A percentile compares a stretch with the other conserved stretches of the same genome.
These are phyloP conservation scores for Dipteronia dyeriana DNA, from an alignment of 345 rosid species.

Conservation along the genomic window DNA sequence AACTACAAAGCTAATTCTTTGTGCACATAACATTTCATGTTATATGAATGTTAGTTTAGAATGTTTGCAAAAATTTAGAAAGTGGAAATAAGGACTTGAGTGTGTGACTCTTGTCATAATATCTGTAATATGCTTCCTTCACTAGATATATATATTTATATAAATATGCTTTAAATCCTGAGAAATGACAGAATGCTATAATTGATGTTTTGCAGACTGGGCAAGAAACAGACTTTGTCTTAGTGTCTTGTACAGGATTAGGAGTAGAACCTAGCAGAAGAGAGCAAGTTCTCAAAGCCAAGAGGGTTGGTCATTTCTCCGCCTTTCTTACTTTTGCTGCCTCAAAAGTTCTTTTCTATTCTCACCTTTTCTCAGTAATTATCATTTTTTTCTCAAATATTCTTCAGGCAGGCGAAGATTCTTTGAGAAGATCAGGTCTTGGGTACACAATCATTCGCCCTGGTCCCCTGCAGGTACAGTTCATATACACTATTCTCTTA, in stretches of 20 bases:
- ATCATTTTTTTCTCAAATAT: neutral
- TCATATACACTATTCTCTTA: neutral
- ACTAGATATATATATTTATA: neutral
- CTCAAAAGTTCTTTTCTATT: neutral
- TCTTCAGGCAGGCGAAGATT: constrained; percentile 90
- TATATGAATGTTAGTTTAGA: neutral
- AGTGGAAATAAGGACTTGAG: neutral
- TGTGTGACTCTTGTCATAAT: neutral
- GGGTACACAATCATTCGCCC: constrained; percentile 95
- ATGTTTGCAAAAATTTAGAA: neutral
- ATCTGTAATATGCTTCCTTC: neutral
- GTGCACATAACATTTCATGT: neutral
- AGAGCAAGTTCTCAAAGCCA: constrained; percentile 94
- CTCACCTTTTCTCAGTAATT: constrained; percentile 12
- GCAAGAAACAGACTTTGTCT: constrained; percentile 90
- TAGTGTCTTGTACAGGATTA: constrained; percentile 89
- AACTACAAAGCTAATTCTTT: neutral
- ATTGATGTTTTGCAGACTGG: constrained; percentile 63
- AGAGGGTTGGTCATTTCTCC: constrained; percentile 56
- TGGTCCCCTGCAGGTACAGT: constrained; percentile 77
- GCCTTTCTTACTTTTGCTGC: neutral
- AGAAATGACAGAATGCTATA: neutral
- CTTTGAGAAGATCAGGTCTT: constrained; percentile 89
- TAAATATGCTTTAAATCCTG: neutral
- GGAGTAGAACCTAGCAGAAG: constrained; percentile 84